Evolutionary conservation across 2,329 filamentous ascomycete species (phyloP).

Genomic region (Cadophora sp.): DNA sequence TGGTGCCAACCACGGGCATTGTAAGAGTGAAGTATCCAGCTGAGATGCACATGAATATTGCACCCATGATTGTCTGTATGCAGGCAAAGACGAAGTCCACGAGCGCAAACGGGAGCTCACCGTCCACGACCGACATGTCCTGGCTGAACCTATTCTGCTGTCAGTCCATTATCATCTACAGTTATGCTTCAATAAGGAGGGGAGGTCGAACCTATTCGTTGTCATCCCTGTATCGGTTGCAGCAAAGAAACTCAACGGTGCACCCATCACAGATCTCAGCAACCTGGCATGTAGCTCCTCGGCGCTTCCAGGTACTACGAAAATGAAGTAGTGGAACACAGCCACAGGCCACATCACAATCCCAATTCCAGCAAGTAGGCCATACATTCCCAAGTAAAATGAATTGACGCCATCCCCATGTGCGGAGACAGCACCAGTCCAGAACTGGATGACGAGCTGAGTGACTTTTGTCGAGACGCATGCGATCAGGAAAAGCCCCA

Average conservation of each 20-base stretch:
- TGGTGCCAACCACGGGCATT: not conserved
- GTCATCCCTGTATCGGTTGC: slow-evolving; percentile 12
- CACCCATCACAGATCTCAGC: not conserved
- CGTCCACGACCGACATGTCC: slow-evolving; percentile 41
- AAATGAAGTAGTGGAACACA: slow-evolving; percentile 37
- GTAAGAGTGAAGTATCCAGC: slow-evolving; percentile 6
- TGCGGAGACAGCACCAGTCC: not conserved
- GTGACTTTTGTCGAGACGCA: slow-evolving; percentile 43
- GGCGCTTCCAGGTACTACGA: not conserved
- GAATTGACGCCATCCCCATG: slow-evolving; percentile 30
- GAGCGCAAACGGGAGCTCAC: slow-evolving; percentile 36
- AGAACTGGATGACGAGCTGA: slow-evolving; percentile 46
- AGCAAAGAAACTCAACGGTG: slow-evolving; percentile 1
- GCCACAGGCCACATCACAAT: slow-evolving; percentile 1
- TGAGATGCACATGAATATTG: slow-evolving; percentile 2
- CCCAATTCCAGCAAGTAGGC: slow-evolving; percentile 6
- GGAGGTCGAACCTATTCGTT: slow-evolving; percentile 10
- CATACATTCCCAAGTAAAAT: slow-evolving; percentile 27
- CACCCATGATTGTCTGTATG: not conserved
- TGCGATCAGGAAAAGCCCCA: not conserved
- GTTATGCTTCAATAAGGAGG: too few species aligned
- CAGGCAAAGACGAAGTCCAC: not conserved
- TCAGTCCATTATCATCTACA: not conserved
- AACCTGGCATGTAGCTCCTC: not conserved
- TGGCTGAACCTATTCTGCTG: slow-evolving; percentile 35